These are phyloP conservation scores for Sarocladium oryzae DNA, from an alignment of 2,329 filamentous ascomycete genomes.

Conservation along the genomic window DNA sequence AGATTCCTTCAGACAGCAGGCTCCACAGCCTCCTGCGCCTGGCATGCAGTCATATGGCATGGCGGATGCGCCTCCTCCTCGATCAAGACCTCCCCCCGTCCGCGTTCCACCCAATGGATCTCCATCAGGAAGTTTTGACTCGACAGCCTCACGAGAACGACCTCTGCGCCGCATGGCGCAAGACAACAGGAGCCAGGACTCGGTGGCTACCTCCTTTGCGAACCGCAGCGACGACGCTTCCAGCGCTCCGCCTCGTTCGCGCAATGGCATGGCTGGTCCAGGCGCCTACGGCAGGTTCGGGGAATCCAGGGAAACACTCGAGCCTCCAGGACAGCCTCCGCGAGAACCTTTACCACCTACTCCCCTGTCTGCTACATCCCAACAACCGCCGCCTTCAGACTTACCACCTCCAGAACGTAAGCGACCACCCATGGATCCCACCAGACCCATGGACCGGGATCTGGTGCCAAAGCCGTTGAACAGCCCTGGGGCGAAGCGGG, in stretches of 20 bases:
- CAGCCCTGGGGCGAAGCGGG: conserved; percentile 40
- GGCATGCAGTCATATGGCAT: conserved; percentile 12
- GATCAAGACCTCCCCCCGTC: conserved; percentile 20
- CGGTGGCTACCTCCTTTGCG: conserved; percentile 40
- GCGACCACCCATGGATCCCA: conserved; percentile 59
- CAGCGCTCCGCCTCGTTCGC: background rate
- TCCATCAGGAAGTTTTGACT: conserved; percentile 47
- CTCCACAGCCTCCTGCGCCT: conserved; percentile 15
- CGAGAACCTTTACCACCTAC: conserved; percentile 13
- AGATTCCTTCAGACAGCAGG: conserved; percentile 10
- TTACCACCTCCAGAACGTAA: conserved; percentile 55
- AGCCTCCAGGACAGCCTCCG: conserved; percentile 1
- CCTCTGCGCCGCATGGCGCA: conserved; percentile 40
- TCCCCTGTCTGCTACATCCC: conserved; percentile 12
- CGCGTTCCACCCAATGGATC: conserved; percentile 35
- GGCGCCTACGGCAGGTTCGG: conserved; percentile 6
- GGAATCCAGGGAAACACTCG: conserved; percentile 1
- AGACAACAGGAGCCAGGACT: conserved; percentile 53
- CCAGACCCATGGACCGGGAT: conserved; percentile 47
- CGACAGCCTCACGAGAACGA: conserved; percentile 31
- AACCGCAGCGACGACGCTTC: conserved; percentile 21
- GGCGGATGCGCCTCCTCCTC: conserved; percentile 20
- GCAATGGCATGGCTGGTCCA: conserved; percentile 6
- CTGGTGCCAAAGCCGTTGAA: conserved; percentile 53
- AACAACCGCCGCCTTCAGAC: conserved; percentile 24